phyloP scores from a whole-genome alignment of 768 basidiomycete genomes.

The Mycena alexandri region DNA sequence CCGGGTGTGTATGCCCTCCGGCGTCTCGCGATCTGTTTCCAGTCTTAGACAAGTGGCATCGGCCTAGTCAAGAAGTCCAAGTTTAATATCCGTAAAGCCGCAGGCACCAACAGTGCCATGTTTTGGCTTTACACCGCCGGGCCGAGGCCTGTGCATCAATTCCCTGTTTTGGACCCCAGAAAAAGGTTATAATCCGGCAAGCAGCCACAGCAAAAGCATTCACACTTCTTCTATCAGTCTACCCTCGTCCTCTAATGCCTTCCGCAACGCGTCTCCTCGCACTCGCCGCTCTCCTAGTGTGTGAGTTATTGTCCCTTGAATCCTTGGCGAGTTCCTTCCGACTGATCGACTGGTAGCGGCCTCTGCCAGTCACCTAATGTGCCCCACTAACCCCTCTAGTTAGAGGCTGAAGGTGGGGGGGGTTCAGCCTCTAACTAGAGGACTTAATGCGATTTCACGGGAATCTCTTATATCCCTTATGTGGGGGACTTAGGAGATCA shows the following conservation, averaged over 20 bases:
- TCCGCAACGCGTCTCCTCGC: slow-evolving; percentile 30
- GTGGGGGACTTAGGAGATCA: too few relatives aligned
- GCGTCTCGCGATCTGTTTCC: slow-evolving; percentile 6
- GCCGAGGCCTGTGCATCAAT: not conserved
- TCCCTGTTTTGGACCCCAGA: slow-evolving; percentile 10
- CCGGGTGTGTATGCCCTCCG: not conserved
- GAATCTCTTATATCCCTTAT: too few relatives aligned
- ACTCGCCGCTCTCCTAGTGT: slow-evolving; percentile 31
- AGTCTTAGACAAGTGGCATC: slow-evolving; percentile 27
- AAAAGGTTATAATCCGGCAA: slow-evolving; percentile 8
- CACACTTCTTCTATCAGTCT: not conserved
- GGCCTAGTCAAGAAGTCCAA: slow-evolving; percentile 27
- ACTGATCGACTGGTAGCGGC: slow-evolving; percentile 33
- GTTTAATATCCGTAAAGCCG: slow-evolving; percentile 25
- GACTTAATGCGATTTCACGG: too few relatives aligned
- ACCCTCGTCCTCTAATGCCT: slow-evolving; percentile 28
- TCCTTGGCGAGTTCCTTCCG: not conserved
- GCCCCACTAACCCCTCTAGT: too few relatives aligned
- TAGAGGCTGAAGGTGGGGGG: too few relatives aligned
- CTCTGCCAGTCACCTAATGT: too few relatives aligned
- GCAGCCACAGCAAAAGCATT: slow-evolving; percentile 1
- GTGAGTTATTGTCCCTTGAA: slow-evolving; percentile 12
- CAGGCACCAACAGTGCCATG: slow-evolving; percentile 31
- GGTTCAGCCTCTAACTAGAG: too few relatives aligned
- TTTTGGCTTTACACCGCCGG: slow-evolving; percentile 19